Percentiles rank a stretch among this genome's conserved stretches.
phyloP scores from a whole-genome alignment of 257 asterid genomes.

The Lycium barbarum region DNA sequence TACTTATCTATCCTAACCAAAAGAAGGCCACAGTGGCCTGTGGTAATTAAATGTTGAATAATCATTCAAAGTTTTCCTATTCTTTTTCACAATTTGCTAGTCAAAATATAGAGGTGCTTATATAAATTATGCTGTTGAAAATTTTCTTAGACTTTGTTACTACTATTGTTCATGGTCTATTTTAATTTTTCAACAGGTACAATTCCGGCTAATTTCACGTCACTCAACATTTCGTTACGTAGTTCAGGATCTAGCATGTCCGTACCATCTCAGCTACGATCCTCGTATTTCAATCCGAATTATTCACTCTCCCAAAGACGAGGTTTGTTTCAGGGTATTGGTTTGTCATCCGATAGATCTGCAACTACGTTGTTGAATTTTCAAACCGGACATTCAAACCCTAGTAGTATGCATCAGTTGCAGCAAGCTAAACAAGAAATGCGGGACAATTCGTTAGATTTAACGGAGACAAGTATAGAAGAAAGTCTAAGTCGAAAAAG shows the following conservation, averaged over 20 bases:
- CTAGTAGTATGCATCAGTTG: slow-evolving; percentile 47
- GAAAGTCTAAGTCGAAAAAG: slow-evolving; percentile 65
- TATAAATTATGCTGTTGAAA: too few relatives aligned
- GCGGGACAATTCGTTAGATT: slow-evolving; percentile 55
- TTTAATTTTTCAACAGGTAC: slow-evolving; percentile 47
- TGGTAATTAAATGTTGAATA: neutral
- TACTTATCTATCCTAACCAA: too few relatives aligned
- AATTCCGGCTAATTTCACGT: slow-evolving; percentile 91
- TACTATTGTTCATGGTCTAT: neutral
- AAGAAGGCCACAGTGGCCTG: too few relatives aligned
- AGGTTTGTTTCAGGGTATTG: slow-evolving; percentile 60
- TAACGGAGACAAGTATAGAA: slow-evolving; percentile 47
- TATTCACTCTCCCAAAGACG: slow-evolving; percentile 63
- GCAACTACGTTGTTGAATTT: slow-evolving; percentile 67
- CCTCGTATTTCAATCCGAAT: slow-evolving; percentile 68
- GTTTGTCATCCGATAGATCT: slow-evolving; percentile 64
- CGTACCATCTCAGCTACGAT: slow-evolving; percentile 84
- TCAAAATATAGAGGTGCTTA: neutral
- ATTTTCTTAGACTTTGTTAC: neutral
- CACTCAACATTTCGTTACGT: slow-evolving; percentile 81
- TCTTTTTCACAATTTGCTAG: neutral
- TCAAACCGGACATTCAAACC: slow-evolving; percentile 51
- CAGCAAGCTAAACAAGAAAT: slow-evolving; percentile 70
- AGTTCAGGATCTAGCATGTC: slow-evolving; percentile 96
- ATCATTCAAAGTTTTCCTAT: neutral